A percentile compares a stretch with the other conserved stretches of the same genome.
Conservation (phyloP, 2,329 filamentous ascomycete genomes). For the Colletotrichum cereale region DNA sequence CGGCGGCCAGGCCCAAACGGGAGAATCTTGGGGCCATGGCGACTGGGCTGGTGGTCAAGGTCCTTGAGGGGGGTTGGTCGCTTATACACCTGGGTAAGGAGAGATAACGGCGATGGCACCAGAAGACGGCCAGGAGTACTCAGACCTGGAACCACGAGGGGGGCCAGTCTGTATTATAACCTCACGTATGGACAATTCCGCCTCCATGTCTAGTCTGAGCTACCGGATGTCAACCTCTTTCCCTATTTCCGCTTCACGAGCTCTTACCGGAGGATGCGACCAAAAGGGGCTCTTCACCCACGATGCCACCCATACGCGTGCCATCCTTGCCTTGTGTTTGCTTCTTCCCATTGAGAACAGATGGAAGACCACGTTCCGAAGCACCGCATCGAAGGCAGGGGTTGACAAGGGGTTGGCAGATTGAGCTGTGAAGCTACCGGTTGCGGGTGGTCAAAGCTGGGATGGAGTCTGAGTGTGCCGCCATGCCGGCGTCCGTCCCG, state of each 20-base stretch:
- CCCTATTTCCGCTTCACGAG: background rate
- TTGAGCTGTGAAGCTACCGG: background rate
- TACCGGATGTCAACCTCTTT: background rate
- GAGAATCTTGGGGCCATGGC: constrained; percentile 33
- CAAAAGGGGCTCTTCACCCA: background rate
- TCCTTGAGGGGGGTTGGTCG: background rate
- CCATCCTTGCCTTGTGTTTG: background rate
- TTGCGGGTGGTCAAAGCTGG: too few relatives aligned
- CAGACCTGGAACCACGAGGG: background rate
- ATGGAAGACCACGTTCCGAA: constrained; percentile 29
- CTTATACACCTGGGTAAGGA: background rate
- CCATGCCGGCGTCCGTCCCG: background rate
- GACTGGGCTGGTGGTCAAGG: background rate
- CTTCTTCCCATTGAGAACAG: constrained; percentile 15
- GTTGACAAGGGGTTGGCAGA: background rate
- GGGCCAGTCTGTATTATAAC: constrained; percentile 8
- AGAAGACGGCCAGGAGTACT: background rate
- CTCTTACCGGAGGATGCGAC: background rate
- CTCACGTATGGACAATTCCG: background rate
- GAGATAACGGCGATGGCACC: constrained; percentile 2
- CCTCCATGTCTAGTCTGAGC: background rate
- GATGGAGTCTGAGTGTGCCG: background rate
- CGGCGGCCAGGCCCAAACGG: constrained; percentile 33
- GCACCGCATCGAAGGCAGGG: background rate
- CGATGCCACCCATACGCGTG: background rate